Evolutionary conservation across 2,329 filamentous ascomycete species (phyloP), one percentile per base, ranked within the genome.

Genomic region (Colletotrichum lini): DNA sequence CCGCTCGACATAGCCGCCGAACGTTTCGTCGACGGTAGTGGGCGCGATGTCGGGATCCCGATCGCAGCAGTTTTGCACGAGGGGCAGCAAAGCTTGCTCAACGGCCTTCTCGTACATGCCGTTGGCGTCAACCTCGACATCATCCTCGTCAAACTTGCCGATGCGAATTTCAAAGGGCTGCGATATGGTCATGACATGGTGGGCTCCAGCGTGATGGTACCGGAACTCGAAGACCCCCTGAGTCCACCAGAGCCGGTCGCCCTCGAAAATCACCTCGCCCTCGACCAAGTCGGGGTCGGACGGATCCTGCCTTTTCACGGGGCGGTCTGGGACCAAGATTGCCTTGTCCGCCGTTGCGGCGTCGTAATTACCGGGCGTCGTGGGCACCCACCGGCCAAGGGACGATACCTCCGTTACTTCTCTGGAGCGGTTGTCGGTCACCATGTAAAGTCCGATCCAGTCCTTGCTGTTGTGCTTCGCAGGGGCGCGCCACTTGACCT

Each of bases 231-330:
- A 99, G 3, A 97, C 93, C 65, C 96, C 96, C 72, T 96, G 93
- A 0, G 93, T 97, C 96, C 96, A 99, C 92, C 94, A 99, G 2
- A 98, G 88, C 83, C 97, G 98, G 83, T 98, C 95, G 58, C 96
- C 95, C 12, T 91, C 87, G 79, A 99, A 98, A 15, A 94, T 82
- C 78, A 98, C 92, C 79, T 98, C 94, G 53, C 96, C 96, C 15
- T 89, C 87, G 4, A 94, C 88, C 74, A 91, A 87, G 68, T 93
- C 87, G 12, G 69, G 59, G 4, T 87, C 87, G 3, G 86, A 84
- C 0, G 85, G 84, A 65, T 90, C 87, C 15, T 77, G 85, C 83
- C 74, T 82, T 74, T 85, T 79, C 0, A 91, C 80, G 1, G 88
- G 84, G 45, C 90, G 84, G 77, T 98, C 92, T 12, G 89, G 91